Evolutionary conservation across 2,329 filamentous ascomycete genomes (phyloP).

Genomic region (Botrytis fabae): DNA sequence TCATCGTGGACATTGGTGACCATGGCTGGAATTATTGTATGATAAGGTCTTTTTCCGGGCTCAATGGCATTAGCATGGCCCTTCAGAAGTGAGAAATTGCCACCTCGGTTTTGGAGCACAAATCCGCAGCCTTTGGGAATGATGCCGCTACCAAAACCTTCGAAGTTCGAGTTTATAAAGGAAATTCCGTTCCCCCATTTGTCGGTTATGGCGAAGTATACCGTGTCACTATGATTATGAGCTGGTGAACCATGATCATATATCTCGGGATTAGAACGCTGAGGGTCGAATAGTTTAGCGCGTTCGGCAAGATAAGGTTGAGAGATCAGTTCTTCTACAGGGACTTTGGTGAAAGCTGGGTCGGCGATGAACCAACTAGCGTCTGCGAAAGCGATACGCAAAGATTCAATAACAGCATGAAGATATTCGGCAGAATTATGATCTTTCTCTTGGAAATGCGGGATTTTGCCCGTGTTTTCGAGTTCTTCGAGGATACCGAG

Average conservation of each 20-base stretch:
- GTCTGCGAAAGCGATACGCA: constrained; percentile 89
- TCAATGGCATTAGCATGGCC: constrained; percentile 78
- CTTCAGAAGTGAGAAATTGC: constrained; percentile 73
- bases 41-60: constrained; percentile 86
- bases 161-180: constrained; percentile 96
- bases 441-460: constrained; percentile 65
- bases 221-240: constrained; percentile 83
- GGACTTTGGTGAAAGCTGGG: constrained; percentile 70
- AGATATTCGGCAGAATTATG: constrained; percentile 83
- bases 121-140: constrained; percentile 86
- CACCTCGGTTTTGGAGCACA: constrained; percentile 89
- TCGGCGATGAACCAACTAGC: constrained; percentile 89
- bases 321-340: constrained; percentile 67
- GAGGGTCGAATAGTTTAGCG: constrained; percentile 57
- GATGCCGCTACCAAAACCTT: constrained; percentile 83
- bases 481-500: constrained; percentile 88
- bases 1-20: constrained; percentile 75
- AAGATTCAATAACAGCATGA: constrained; percentile 82
- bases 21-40: constrained; percentile 94
- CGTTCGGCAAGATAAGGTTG: constrained; percentile 73
- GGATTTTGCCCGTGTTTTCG: constrained; percentile 72
- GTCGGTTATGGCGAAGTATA: constrained; percentile 89
- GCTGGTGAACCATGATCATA: constrained; percentile 78
- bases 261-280: constrained; percentile 58
- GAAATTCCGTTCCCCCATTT: constrained; percentile 82